Evolutionary conservation across 345 rosid genomes (phyloP).

Genomic region (Gossypium stocksii): DNA sequence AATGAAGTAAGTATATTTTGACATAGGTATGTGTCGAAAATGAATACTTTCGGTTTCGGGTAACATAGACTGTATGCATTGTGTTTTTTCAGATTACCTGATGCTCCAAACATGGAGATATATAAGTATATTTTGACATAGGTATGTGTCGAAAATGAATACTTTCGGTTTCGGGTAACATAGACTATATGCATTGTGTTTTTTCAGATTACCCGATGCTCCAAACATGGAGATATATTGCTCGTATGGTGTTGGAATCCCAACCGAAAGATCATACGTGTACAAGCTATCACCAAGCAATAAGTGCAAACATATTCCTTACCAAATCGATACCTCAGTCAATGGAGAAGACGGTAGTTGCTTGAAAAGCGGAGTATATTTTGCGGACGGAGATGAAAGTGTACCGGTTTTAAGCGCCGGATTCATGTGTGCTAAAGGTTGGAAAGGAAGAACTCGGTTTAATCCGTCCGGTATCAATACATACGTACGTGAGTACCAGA

Average conservation of each 20-base stretch:
- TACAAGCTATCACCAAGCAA: slow-evolving; percentile 43
- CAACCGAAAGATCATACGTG: slow-evolving; percentile 61
- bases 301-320: slow-evolving; percentile 57
- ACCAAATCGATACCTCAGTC: slow-evolving; percentile 47
- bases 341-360: slow-evolving; percentile 40
- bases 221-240: slow-evolving; percentile 66
- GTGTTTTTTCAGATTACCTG: slow-evolving; percentile 46
- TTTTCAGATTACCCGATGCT: slow-evolving; percentile 60
- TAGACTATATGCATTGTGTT: neutral
- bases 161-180: neutral
- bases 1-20: slow-evolving; percentile 40
- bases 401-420: slow-evolving; percentile 62
- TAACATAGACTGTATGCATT: neutral
- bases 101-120: slow-evolving; percentile 71
- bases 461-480: slow-evolving; percentile 54
- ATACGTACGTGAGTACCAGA: slow-evolving; percentile 47
- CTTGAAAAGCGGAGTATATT: slow-evolving; percentile 48
- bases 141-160: too few relatives aligned
- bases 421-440: slow-evolving; percentile 69
- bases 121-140: slow-evolving; percentile 13
- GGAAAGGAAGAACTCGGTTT: slow-evolving; percentile 67
- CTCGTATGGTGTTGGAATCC: slow-evolving; percentile 67
- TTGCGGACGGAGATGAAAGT: slow-evolving; percentile 54
- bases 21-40: too few relatives aligned
- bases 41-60: neutral